phyloP scores from a whole-genome alignment of 805 yeast genomes.

The Kuraishia ogatae region DNA sequence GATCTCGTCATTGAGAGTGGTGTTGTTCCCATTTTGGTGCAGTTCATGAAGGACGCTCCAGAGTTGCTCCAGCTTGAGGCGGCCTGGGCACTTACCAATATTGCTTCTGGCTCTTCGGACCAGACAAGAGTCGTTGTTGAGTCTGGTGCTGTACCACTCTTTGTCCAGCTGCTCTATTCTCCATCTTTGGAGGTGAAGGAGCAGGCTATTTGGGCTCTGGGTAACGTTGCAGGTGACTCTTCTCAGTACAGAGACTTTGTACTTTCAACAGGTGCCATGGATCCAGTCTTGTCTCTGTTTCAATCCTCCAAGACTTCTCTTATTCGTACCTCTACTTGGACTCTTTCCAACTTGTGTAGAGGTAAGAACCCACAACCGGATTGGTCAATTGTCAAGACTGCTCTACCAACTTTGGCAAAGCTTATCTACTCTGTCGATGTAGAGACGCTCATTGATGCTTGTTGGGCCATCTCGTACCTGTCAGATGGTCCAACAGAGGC shows the following conservation, averaged over 20 bases:
- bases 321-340: conserved; percentile 97
- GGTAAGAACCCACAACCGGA: conserved; percentile 96
- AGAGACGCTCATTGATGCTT: conserved; percentile 93
- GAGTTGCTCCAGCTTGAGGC: conserved; percentile 93
- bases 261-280: conserved; percentile 77
- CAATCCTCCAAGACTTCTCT: conserved; percentile 79
- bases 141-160: conserved; percentile 87
- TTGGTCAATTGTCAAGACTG: conserved; percentile 80
- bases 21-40: conserved; percentile 85
- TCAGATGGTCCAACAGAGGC: conserved; percentile 91
- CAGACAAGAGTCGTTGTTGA: conserved; percentile 90
- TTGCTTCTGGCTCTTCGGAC: conserved; percentile 87
- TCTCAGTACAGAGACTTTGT: conserved; percentile 86
- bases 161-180: conserved; percentile 75
- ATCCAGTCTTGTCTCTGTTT: conserved; percentile 74
- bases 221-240: conserved; percentile 98
- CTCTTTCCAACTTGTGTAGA: conserved; percentile 90
- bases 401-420: conserved; percentile 87
- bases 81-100: conserved; percentile 99
- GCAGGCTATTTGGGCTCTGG: conserved; percentile 98
- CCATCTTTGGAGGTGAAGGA: conserved; percentile 88
- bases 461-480: conserved; percentile 96
- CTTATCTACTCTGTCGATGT: conserved; percentile 84
- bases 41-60: conserved; percentile 73
- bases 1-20: conserved; percentile 89